Percentiles rank a stretch among this genome's conserved stretches.
phyloP scores from a whole-genome alignment of 768 basidiomycete species.

The Tricholoma sp. region DNA sequence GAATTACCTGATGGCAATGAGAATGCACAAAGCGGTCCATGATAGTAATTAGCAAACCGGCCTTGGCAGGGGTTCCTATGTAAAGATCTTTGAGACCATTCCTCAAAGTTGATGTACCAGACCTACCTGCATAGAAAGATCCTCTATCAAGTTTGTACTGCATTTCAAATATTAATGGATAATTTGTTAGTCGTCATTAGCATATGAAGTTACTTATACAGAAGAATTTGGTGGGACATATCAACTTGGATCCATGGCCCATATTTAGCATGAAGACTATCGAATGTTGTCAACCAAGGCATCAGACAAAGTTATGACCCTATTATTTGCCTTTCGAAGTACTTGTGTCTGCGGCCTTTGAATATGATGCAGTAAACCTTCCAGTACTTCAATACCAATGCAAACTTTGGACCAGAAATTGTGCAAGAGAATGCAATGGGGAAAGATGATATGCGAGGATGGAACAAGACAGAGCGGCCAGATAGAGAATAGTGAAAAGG shows the following conservation, averaged over 20 bases:
- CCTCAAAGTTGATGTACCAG: background rate
- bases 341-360: background rate
- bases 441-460: background rate
- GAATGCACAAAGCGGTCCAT: background rate
- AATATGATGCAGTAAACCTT: constrained; percentile 3
- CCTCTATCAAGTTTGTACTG: background rate
- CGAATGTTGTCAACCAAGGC: background rate
- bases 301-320: background rate
- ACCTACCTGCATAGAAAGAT: constrained; percentile 14
- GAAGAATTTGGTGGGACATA: background rate
- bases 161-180: background rate
- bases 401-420: background rate
- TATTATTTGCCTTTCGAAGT: background rate
- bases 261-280: constrained; percentile 1
- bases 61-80: background rate
- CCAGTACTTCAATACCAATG: constrained; percentile 1
- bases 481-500: background rate
- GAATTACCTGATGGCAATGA: background rate
- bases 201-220: background rate
- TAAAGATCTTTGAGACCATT: background rate
- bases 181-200: background rate
- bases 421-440: background rate
- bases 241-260: constrained; percentile 4
- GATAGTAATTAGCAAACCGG: background rate
- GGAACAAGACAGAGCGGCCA: background rate